Percentiles rank a stretch among this genome's conserved stretches.
Conservation (phyloP, 148 eudicot genomes). For the Chenopodium quinoa region DNA sequence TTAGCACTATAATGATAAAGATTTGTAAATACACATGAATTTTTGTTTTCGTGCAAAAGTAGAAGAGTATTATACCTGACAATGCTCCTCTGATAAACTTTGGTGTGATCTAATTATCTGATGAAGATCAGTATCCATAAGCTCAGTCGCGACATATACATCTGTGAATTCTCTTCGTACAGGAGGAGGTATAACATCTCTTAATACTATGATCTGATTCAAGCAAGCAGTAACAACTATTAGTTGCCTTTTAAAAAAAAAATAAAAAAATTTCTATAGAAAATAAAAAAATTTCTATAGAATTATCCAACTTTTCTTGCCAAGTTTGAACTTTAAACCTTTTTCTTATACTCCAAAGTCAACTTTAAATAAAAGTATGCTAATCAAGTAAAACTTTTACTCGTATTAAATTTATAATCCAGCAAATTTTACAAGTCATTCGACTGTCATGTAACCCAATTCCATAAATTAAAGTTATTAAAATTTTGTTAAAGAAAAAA, state of each 20-base stretch:
- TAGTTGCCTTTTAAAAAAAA: no score
- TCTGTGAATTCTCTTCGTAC: conserved; percentile 73
- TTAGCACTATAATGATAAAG: not conserved
- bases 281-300: no score
- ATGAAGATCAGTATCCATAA: conserved; percentile 97
- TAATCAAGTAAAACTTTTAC: not conserved
- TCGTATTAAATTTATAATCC: not conserved
- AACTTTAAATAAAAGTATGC: not conserved
- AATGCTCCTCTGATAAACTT: conserved; percentile 83
- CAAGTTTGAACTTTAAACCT: not conserved
- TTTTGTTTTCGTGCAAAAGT: not conserved
- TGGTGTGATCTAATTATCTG: conserved; percentile 92
- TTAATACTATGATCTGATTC: conserved; percentile 61
- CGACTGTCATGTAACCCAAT: not conserved
- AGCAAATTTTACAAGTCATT: not conserved
- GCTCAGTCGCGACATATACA: conserved; percentile 81
- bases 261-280: not conserved
- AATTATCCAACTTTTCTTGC: not conserved
- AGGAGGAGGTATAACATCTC: conserved; percentile 89
- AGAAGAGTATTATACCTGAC: conserved; percentile 55
- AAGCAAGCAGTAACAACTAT: not conserved
- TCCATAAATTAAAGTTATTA: no score
- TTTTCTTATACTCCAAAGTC: not conserved
- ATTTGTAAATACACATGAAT: not conserved
- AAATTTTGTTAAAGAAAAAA: no score